Evolutionary conservation across 164 flowering plant species (phyloP).

Genomic region (Liquidambar formosana): DNA sequence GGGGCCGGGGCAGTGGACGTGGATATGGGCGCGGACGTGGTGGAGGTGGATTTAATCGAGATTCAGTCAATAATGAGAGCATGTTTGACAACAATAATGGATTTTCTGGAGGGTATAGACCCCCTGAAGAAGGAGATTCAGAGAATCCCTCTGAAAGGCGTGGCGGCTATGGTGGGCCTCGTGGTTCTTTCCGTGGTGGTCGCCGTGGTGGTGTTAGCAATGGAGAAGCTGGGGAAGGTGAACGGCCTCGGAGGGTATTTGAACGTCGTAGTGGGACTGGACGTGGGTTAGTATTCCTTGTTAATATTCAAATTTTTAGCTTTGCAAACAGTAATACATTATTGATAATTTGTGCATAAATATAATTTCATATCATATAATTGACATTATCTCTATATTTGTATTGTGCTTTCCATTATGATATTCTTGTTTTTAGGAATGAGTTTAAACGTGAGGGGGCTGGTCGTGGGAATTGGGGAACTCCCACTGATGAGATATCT

Average conservation of each 20-base stretch:
- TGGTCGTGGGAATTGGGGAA: slow-evolving; percentile 76
- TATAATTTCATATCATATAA: background rate
- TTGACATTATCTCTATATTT: background rate
- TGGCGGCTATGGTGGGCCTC: slow-evolving; percentile 51
- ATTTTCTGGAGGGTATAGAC: slow-evolving; percentile 30
- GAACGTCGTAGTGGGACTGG: slow-evolving; percentile 76
- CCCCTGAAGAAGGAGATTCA: slow-evolving; percentile 38
- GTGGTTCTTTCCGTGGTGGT: slow-evolving; percentile 54
- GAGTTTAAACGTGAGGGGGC: slow-evolving; percentile 64
- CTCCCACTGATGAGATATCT: slow-evolving; percentile 51
- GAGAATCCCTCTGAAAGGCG: slow-evolving; percentile 40
- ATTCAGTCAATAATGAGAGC: slow-evolving; percentile 37
- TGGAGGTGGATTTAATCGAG: slow-evolving; percentile 39
- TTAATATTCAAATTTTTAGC: too few relatives aligned
- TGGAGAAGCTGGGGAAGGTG: slow-evolving; percentile 55
- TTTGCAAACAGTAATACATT: too few relatives aligned
- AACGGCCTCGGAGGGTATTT: slow-evolving; percentile 48
- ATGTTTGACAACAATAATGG: slow-evolving; percentile 32
- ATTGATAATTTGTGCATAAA: background rate
- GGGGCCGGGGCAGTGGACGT: slow-evolving; percentile 46
- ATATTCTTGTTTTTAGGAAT: slow-evolving; percentile 27
- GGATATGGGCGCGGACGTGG: slow-evolving; percentile 35
- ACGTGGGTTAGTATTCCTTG: slow-evolving; percentile 42
- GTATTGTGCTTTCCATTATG: background rate
- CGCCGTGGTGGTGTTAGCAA: slow-evolving; percentile 54